Base-by-base conservation (phyloP, 2,329 filamentous ascomycete species). In the Neonectria punicea region DNA sequence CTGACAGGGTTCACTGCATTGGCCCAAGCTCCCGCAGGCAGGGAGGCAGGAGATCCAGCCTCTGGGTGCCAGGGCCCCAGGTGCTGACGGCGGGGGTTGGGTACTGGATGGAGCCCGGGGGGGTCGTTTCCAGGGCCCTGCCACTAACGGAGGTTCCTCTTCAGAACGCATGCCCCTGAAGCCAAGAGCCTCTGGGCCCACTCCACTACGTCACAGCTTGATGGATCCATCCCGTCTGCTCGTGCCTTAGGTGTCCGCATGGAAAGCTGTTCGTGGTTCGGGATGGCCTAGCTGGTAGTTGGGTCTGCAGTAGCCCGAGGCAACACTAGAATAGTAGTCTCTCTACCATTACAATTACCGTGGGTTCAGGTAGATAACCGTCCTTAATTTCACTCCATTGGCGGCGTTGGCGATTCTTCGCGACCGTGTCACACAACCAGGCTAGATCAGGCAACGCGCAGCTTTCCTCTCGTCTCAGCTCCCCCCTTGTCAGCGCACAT, bases 381-480 rank as follows among this genome's bases (percentile, higher is more conserved):
- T 53, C 25, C 13, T 53, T 53, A 22, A 18, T 16, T 25, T 41
- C 16, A 47, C n/a, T 34, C 28, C 1, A 36, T 50, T 50, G 14
- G 30, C 14, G 7, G 20, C 30, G 11, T 36, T 43, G 39, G n/a
- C n/a, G 16, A 46, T 20, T 30, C 16, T 20, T 39, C 25, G 11
- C 34, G 25, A 32, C 47, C 25, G 16, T 22, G 44, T 59, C 30
- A 50, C 41, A 57, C 16, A 36, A 34, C 55, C 44, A 50, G 13
- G 3, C 64, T 54, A 11, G 22, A 61, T 57, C 55, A 34, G 56
- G 58, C 47, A 68, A 67, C 58, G 61, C 58, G 54, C 46, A 59
- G 57, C 47, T 63, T 41, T 56, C 36, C n/a, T 39, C 63, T 67
- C 62, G 44, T 47, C 44, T 47, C 44, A 47, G 49, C 39, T 53